Base-by-base conservation (phyloP, 495 filamentous ascomycete genomes). In the Oidiodendron maius region DNA sequence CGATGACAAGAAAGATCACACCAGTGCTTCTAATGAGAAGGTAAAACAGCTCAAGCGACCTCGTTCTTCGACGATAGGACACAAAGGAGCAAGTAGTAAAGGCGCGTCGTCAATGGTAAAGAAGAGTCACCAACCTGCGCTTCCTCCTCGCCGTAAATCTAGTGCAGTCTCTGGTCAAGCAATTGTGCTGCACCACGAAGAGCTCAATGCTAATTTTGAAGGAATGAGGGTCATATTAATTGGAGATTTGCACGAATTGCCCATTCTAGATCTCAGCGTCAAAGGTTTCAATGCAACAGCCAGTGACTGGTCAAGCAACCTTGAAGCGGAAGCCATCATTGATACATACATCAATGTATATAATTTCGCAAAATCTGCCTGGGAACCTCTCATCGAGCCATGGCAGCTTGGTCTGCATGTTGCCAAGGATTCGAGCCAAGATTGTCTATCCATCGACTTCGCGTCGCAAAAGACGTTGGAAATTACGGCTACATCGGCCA, bases 341-440 rank as follows among this genome's bases (percentile, higher is more conserved):
- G 89, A 97, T 55, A 90, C 89, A 48, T 96, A 93, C 64, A 74
- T 94, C 57, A 98, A 97, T 62, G 82, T 97, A 43, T 97, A 94
- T 72, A 98, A 97, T 64, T 98, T 98, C 66, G 91, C 93, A 17
- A 97, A 98, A 64, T 97, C 94, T 1, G 87, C 89, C 8, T 98
- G 93, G 93, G 93, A 97, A 64, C 93, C 93, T 8, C 70, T 98
- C 25, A 84, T 97, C 21, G 93, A 98, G 63, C 93, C 94, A 25
- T 98, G 93, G 93, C 83, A 93, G 51, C 69, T 97, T 17, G 91
- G 91, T 22, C 83, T 97, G 57, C 88, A 93, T 45, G 77, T 97
- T 68, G 83, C 89, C 10, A 89, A 82, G 59, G 84, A 91, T 37
- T 69, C 79, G 38, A 76, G 80, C 51, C 86, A 82, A 1, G 86